Evolutionary conservation across 2,329 filamentous ascomycete species (phyloP), one percentile per base, ranked within the genome.

Genomic region (Whalleya microplaca): DNA sequence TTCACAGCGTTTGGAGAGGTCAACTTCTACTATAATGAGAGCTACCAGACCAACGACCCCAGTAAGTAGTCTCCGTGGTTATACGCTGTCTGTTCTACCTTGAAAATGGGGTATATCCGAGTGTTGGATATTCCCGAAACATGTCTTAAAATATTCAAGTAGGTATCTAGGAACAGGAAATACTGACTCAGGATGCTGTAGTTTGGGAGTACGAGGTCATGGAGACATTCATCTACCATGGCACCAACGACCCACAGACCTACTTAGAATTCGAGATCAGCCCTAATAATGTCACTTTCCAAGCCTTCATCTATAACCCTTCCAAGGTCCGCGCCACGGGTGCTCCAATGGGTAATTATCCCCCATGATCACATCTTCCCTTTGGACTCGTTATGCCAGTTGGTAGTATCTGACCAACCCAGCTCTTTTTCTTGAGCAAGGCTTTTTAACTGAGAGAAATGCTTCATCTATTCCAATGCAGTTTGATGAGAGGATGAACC

Each of bases 191-290:
- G 23, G 23, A 27, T 9, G 9, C 23, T 27, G 23, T 9, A 27
- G 23, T 82, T 48, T 82, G 74, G 71, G 62, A 73, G 51, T 81
- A 81, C 64, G 77, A 81, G 60, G 79, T 81, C 37, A 78, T 82
- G 75, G 80, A 81, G 62, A 74, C 74, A 10, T 82, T 82, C 63
- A 73, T 82, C 59, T 71, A 76, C 64, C 72, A 67, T 32, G 79
- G 79, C 50, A 75, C 70, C 56, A 71, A 73, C 41, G 76, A 80
- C 64, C 79, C 79, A 0, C 71, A 76, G 67, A 78, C 74, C 1
- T 82, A 82, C 63, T 70, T 82, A 55, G 79, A 82, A 68, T 78
- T 80, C 62, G 79, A 82, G 66, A 74, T 82, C 42, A 79, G 68
- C 64, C 79, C 79, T 48, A 78, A 79, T 71, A 81, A 82, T 56